Evolutionary conservation across 306 rosid genomes (phyloP).

Genomic region (Glycine tomentella): DNA sequence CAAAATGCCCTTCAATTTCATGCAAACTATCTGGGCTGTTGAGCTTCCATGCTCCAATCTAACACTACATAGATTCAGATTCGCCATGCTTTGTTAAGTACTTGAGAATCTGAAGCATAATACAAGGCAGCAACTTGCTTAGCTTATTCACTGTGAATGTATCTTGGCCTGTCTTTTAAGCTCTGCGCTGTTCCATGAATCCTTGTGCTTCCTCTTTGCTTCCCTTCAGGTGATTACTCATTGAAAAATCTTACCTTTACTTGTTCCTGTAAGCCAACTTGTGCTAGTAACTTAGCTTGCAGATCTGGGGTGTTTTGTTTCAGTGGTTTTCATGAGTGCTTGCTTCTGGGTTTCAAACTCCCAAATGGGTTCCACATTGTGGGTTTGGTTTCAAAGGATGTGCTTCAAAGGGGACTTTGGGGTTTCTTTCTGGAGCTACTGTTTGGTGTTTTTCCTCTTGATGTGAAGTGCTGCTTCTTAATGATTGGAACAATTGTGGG

Average conservation of each 20-base stretch:
- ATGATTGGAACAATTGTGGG: slow-evolving; percentile 8
- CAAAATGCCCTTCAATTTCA: slow-evolving; percentile 47
- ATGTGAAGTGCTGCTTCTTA: not conserved
- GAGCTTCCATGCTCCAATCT: slow-evolving; percentile 4
- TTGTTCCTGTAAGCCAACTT: not conserved
- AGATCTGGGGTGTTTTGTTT: slow-evolving; percentile 63
- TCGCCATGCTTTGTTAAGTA: slow-evolving; percentile 19
- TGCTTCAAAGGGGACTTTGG: slow-evolving; percentile 6
- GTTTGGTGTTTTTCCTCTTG: slow-evolving; percentile 5
- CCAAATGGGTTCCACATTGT: slow-evolving; percentile 42
- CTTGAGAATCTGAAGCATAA: slow-evolving; percentile 43
- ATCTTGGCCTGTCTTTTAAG: slow-evolving; percentile 26
- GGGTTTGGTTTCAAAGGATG: slow-evolving; percentile 46
- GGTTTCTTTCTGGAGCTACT: not conserved
- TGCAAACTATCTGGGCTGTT: slow-evolving; percentile 39
- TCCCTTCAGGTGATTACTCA: slow-evolving; percentile 47
- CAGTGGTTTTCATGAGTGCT: slow-evolving; percentile 41
- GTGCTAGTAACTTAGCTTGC: slow-evolving; percentile 41
- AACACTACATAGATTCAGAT: slow-evolving; percentile 25
- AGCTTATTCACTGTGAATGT: slow-evolving; percentile 47
- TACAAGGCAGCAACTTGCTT: slow-evolving; percentile 7
- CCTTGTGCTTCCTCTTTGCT: slow-evolving; percentile 34
- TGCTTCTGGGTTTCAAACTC: slow-evolving; percentile 31
- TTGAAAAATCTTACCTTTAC: slow-evolving; percentile 37
- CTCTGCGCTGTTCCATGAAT: slow-evolving; percentile 48